Evolutionary conservation across 1,284 basidiomycete species (phyloP).

Genomic region (Trametes hirsuta): DNA sequence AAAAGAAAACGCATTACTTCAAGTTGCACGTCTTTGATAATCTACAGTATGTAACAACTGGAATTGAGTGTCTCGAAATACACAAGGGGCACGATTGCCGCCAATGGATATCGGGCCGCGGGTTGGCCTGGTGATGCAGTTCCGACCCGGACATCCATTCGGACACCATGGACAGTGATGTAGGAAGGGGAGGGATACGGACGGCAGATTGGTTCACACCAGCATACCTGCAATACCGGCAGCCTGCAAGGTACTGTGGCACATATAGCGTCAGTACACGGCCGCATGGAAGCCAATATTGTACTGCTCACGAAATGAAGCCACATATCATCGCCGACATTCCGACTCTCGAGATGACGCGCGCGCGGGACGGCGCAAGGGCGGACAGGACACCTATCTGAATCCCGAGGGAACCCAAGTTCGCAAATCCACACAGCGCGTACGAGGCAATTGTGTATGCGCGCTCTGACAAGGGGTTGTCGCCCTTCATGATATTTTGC

Average conservation of each 20-base stretch:
- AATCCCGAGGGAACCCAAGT: conserved; percentile 85
- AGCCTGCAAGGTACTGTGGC: conserved; percentile 61
- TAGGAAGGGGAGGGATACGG: no score
- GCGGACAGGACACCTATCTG: conserved; percentile 89
- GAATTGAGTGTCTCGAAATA: no score
- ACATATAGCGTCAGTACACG: not conserved
- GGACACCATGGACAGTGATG: no score
- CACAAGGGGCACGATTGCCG: no score
- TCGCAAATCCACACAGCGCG: conserved; percentile 90
- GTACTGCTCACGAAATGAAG: conserved; percentile 57
- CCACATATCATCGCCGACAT: conserved; percentile 82
- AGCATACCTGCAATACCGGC: conserved; percentile 69
- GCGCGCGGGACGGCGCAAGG: conserved; percentile 77
- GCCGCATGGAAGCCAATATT: not conserved
- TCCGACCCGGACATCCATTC: no score
- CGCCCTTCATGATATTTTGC: conserved; percentile 50
- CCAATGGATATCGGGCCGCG: no score
- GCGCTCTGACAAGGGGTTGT: conserved; percentile 64
- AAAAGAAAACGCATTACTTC: no score
- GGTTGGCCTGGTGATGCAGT: no score
- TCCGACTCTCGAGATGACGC: conserved; percentile 73
- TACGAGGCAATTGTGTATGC: conserved; percentile 82
- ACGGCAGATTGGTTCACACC: conserved; percentile 18
- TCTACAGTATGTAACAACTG: no score
- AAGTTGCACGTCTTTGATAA: no score